Conservation (phyloP, 2,329 filamentous ascomycete species). For the Conoideocrella luteorostrata region DNA sequence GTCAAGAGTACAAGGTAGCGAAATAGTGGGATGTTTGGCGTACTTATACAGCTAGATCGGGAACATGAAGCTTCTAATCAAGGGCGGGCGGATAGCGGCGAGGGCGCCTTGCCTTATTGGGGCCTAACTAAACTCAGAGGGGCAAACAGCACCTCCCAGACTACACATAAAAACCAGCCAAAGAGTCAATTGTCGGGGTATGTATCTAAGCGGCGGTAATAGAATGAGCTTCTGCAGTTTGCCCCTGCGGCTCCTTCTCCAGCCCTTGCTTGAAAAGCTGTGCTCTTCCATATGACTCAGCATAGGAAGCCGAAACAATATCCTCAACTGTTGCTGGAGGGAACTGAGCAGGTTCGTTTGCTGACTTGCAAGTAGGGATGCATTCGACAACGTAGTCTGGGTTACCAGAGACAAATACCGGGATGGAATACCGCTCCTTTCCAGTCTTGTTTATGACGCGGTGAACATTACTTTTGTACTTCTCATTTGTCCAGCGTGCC, state of each 20-base stretch:
- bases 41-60: too few species aligned
- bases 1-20: too few species aligned
- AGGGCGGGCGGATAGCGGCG: too few species aligned
- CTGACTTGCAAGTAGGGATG: constrained; percentile 23
- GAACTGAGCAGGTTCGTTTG: constrained; percentile 21
- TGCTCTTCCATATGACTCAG: constrained; percentile 25
- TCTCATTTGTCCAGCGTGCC: constrained; percentile 42
- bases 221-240: too few species aligned
- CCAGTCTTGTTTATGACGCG: constrained; percentile 47
- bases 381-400: constrained; percentile 33
- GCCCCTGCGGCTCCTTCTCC: neutral
- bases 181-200: too few species aligned
- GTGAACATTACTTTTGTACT: constrained; percentile 48
- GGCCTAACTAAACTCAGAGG: too few species aligned
- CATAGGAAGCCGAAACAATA: constrained; percentile 25
- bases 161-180: too few species aligned
- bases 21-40: too few species aligned
- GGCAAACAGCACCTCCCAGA: too few species aligned
- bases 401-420: constrained; percentile 51
- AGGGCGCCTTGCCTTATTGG: too few species aligned
- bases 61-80: too few species aligned
- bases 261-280: constrained; percentile 26
- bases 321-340: constrained; percentile 25
- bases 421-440: constrained; percentile 48
- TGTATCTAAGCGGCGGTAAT: too few species aligned